phyloP scores from a whole-genome alignment of 164 flowering plant species.

The Paratinospora sagittata region DNA sequence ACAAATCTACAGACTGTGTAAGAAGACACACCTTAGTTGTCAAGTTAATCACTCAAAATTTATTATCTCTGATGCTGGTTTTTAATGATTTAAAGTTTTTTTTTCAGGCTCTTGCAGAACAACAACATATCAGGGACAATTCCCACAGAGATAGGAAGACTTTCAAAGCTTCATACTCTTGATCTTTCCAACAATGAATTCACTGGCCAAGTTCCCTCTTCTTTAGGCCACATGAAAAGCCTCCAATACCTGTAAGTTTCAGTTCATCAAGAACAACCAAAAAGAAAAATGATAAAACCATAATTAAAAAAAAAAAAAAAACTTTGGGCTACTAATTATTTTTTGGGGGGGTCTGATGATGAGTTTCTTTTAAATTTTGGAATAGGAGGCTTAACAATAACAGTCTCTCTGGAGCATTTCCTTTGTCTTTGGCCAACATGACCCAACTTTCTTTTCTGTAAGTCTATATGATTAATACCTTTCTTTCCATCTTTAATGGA shows the following conservation, averaged over 20 bases:
- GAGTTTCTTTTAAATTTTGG: constrained; percentile 19
- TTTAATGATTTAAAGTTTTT: constrained; percentile 1
- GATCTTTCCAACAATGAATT: constrained; percentile 79
- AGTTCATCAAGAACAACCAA: too few species aligned
- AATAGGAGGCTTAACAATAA: constrained; percentile 92
- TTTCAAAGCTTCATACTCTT: constrained; percentile 61
- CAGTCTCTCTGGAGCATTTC: constrained; percentile 73
- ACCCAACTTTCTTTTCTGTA: constrained; percentile 83
- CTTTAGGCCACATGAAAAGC: constrained; percentile 43
- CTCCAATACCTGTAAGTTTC: constrained; percentile 81
- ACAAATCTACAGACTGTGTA: constrained; percentile 85
- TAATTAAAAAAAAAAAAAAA: too few species aligned
- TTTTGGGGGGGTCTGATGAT: constrained; percentile 16
- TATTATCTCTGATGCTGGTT: background rate
- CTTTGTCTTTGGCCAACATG: constrained; percentile 61
- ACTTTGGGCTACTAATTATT: background rate
- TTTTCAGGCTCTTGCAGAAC: constrained; percentile 71
- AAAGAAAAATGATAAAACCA: too few species aligned
- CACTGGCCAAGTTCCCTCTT: constrained; percentile 55
- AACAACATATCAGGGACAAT: constrained; percentile 75
- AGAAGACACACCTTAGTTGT: constrained; percentile 24
- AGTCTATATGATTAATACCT: constrained; percentile 12
- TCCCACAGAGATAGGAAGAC: constrained; percentile 69
- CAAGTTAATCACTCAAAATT: background rate
- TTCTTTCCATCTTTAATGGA: background rate